phyloP scores from a whole-genome alignment of 2,329 filamentous ascomycete genomes.

The Venturia aucupariae region DNA sequence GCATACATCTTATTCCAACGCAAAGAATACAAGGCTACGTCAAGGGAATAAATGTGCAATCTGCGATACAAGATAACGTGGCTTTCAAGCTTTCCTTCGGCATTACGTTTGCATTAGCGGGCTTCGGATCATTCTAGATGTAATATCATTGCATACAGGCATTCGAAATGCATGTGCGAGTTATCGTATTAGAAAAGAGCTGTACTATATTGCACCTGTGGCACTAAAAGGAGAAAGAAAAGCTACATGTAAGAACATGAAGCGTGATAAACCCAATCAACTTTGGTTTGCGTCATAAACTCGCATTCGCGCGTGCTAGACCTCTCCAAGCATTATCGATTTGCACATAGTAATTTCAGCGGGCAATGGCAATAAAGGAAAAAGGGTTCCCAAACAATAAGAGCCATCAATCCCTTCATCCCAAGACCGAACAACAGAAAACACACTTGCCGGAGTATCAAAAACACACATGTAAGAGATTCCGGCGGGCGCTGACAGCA shows the following conservation, averaged over 20 bases:
- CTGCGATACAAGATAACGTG: constrained; percentile 47
- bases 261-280: not conserved
- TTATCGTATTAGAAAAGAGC: not conserved
- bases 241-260: not conserved
- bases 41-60: constrained; percentile 40
- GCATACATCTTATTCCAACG: constrained; percentile 43
- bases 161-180: not conserved
- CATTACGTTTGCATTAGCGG: constrained; percentile 62
- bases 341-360: too few relatives aligned
- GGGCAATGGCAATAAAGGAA: too few relatives aligned
- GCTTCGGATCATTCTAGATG: constrained; percentile 48
- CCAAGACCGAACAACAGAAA: too few relatives aligned
- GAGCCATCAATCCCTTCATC: too few relatives aligned
- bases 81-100: constrained; percentile 62
- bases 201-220: not conserved
- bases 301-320: too few relatives aligned
- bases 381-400: too few relatives aligned
- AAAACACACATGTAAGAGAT: too few relatives aligned
- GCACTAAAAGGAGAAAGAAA: not conserved
- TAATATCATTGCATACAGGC: not conserved
- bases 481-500: too few relatives aligned
- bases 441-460: too few relatives aligned
- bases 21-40: constrained; percentile 41
- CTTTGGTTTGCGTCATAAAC: too few relatives aligned
- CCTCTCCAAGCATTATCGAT: too few relatives aligned